Evolutionary conservation across 2,329 filamentous ascomycete genomes (phyloP).

Genomic region (Drechslerella dactyloides): DNA sequence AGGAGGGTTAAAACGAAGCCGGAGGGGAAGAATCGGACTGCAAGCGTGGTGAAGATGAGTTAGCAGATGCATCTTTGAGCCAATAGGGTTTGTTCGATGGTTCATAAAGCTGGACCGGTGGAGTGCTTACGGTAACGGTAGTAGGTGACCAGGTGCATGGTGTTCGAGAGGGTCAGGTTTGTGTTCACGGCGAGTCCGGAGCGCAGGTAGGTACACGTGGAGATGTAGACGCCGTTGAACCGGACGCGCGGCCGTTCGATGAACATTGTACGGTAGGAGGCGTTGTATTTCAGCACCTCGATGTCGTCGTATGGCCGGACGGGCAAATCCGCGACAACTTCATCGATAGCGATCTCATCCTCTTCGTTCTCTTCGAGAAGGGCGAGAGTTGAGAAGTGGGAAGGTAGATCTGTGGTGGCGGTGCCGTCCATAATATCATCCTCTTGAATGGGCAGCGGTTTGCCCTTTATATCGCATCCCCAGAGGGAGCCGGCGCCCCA

Average conservation of each 20-base stretch:
- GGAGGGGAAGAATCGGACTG: slow-evolving; percentile 85
- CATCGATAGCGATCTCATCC: slow-evolving; percentile 56
- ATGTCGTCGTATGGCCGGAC: slow-evolving; percentile 56
- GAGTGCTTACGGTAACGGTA: slow-evolving; percentile 74
- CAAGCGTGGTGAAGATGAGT: neutral
- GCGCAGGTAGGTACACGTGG: slow-evolving; percentile 92
- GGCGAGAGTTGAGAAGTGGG: slow-evolving; percentile 15
- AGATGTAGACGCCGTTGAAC: slow-evolving; percentile 96
- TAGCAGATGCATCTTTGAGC: neutral
- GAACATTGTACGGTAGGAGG: slow-evolving; percentile 50
- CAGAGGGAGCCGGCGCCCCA: slow-evolving; percentile 74
- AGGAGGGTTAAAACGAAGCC: slow-evolving; percentile 81
- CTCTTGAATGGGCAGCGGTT: slow-evolving; percentile 4
- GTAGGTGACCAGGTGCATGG: slow-evolving; percentile 95
- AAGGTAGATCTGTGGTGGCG: slow-evolving; percentile 9
- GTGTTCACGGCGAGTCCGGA: slow-evolving; percentile 75
- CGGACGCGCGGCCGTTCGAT: slow-evolving; percentile 72
- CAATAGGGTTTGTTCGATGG: neutral
- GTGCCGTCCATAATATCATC: slow-evolving; percentile 18
- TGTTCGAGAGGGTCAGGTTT: slow-evolving; percentile 76
- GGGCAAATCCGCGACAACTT: slow-evolving; percentile 45
- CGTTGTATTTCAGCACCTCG: slow-evolving; percentile 56
- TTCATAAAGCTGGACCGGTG: neutral
- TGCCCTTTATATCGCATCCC: slow-evolving; percentile 68
- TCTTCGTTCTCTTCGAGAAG: slow-evolving; percentile 41